Evolutionary conservation across 129 eudicot species (phyloP), one percentile per base, ranked within the genome.

Genomic region (Centrapalus pauciflorus): DNA sequence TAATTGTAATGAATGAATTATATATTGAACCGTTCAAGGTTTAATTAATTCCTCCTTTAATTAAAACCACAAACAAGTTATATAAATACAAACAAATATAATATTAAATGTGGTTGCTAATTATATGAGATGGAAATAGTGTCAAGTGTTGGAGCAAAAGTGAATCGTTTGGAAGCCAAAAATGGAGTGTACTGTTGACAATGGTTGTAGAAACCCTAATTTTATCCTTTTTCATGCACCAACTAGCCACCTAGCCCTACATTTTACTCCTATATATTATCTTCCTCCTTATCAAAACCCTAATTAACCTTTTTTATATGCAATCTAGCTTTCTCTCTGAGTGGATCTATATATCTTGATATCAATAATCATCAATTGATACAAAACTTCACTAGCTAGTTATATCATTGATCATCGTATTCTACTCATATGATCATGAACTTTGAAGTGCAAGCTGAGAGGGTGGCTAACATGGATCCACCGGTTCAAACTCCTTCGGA

Each of bases 151-250:
- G 54, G 55, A 32, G 24, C 68, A 75, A 66, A 76, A 75, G 58
- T 76, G 41, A 71, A 71, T 59, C 74, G 84, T 81, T 76, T 67
- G 78, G 38, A 75, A 71, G 70, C 74, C 71, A 67, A 12, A 81
- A 81, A 55, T 48, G 58, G 77, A 27, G 6, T 50, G 77, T 84
- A 81, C 87, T 67, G 10, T 30, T 65, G 38, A 54, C 56, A 73
- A 45, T 62, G 60, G 48, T 82, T 77, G 66, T 73, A 75, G 74
- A 54, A 85, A 73, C 84, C 87, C 91, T 81, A 79, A 67, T 67
- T 35, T 78, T 80, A 57, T 69, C 80, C 24, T 62, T 76, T 84
- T 77, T 61, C 78, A 68, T 71, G 77, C 43, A 61, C 76, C 69
- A 72, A 81, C 79, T 60, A 74, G 68, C 73, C 57, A 59, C 63